Percentiles rank a stretch among this genome's conserved stretches.
Conservation (phyloP, 1,284 basidiomycete genomes). For the Trametes hirsuta region DNA sequence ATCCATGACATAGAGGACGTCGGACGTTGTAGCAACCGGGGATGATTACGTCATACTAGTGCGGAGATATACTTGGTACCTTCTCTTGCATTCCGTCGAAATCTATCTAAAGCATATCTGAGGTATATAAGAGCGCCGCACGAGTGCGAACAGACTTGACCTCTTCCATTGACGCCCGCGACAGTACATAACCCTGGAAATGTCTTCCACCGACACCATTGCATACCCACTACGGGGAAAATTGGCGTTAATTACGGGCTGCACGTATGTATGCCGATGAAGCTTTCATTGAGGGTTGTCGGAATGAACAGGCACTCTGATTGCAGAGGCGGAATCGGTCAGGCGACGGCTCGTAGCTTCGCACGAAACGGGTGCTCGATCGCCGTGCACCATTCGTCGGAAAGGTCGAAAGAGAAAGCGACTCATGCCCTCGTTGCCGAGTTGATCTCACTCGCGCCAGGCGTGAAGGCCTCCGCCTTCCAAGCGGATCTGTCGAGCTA, state of each 20-base stretch:
- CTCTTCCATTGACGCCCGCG: too few species aligned
- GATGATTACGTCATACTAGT: too few species aligned
- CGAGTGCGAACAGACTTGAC: too few species aligned
- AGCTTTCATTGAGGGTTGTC: neutral
- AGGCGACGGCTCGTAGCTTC: constrained; percentile 49
- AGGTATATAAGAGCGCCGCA: too few species aligned
- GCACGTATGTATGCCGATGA: constrained; percentile 37
- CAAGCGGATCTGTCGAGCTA: constrained; percentile 52
- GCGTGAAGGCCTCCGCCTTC: constrained; percentile 45
- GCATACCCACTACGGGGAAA: constrained; percentile 21
- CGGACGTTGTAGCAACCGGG: too few species aligned
- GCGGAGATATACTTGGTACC: too few species aligned
- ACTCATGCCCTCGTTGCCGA: constrained; percentile 43
- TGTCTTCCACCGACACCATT: neutral
- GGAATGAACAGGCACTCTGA: neutral
- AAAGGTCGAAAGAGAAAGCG: constrained; percentile 38
- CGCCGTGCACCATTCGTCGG: constrained; percentile 53
- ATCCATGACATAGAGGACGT: too few species aligned
- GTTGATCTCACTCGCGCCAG: constrained; percentile 33
- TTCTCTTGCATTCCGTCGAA: too few species aligned
- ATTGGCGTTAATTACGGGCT: constrained; percentile 32
- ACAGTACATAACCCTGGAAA: neutral
- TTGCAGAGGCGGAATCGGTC: constrained; percentile 54
- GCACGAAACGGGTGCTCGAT: constrained; percentile 51
- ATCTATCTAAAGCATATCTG: too few species aligned